phyloP scores from a whole-genome alignment of 495 filamentous ascomycete genomes.

The Venustampulla echinocandica region DNA sequence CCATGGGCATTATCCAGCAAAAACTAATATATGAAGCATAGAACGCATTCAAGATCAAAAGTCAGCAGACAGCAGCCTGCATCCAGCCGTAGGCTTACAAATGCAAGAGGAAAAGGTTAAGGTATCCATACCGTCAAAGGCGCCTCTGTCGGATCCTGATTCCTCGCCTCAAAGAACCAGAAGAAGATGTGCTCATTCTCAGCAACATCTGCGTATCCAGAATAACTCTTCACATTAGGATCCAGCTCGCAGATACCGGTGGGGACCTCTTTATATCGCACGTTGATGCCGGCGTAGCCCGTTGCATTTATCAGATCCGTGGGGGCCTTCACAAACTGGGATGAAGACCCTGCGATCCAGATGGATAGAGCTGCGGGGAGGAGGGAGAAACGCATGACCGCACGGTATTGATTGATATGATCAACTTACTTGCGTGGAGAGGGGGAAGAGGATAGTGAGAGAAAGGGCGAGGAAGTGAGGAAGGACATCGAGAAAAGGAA shows the following conservation, averaged over 20 bases:
- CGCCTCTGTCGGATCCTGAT: constrained; percentile 41
- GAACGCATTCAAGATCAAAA: too few relatives aligned
- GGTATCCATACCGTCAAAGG: constrained; percentile 51
- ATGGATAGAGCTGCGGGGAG: too few relatives aligned
- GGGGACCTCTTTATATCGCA: constrained; percentile 55
- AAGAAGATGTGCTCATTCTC: constrained; percentile 57
- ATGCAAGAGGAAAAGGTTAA: too few relatives aligned
- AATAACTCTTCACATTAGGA: constrained; percentile 55
- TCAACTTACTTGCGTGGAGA: too few relatives aligned
- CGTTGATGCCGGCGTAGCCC: constrained; percentile 42
- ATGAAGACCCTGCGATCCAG: constrained; percentile 16
- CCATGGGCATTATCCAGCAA: too few relatives aligned
- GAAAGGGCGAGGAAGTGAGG: too few relatives aligned
- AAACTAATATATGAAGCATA: too few relatives aligned
- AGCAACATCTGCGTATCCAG: constrained; percentile 56
- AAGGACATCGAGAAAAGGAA: too few relatives aligned
- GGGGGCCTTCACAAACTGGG: constrained; percentile 53
- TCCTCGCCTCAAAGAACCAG: constrained; percentile 56
- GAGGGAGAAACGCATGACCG: constrained; percentile 5
- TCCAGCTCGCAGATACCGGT: constrained; percentile 57
- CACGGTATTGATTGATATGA: too few relatives aligned
- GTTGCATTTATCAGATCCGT: constrained; percentile 40
- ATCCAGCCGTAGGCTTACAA: too few relatives aligned
- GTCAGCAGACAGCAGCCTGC: too few relatives aligned
- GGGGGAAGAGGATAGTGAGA: too few relatives aligned